These are phyloP conservation scores for Colletotrichum lindemuthianum DNA, from an alignment of 2,329 filamentous ascomycete species.

Conservation along the genomic window DNA sequence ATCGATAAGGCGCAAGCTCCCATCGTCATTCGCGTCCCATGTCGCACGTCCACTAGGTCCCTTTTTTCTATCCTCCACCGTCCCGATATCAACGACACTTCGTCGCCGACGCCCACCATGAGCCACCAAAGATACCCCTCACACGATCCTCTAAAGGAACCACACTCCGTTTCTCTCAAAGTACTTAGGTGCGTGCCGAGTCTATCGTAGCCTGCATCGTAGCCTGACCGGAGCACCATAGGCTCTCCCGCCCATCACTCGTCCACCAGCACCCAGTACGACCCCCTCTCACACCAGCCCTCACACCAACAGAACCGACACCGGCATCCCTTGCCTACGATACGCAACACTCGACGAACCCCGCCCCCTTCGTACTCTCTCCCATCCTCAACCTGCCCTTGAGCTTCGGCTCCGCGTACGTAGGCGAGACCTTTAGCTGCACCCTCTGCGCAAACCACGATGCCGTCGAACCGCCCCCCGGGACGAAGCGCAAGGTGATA, in stretches of 20 bases:
- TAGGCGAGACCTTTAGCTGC: conserved; percentile 94
- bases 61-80: not conserved
- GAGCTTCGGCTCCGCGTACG: conserved; percentile 93
- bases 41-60: not conserved
- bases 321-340: conserved; percentile 80
- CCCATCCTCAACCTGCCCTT: conserved; percentile 84
- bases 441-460: conserved; percentile 98
- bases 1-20: conserved; percentile 4
- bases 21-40: conserved; percentile 16
- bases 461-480: conserved; percentile 43
- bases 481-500: conserved; percentile 60
- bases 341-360: conserved; percentile 55
- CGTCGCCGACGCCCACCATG: conserved; percentile 49
- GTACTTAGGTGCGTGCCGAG: conserved; percentile 68
- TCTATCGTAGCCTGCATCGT: not conserved
- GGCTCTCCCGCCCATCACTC: conserved; percentile 84
- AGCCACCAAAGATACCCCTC: conserved; percentile 68
- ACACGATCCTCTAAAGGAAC: conserved; percentile 73
- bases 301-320: conserved; percentile 58
- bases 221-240: conserved; percentile 47
- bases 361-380: conserved; percentile 65
- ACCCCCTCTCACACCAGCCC: conserved; percentile 51
- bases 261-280: conserved; percentile 75
- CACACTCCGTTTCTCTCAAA: conserved; percentile 82
- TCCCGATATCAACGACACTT: conserved; percentile 5